Percentiles rank a stretch among this genome's conserved stretches.
phyloP scores from a whole-genome alignment of 1,284 basidiomycete genomes.

The Cystobasidium sp. region DNA sequence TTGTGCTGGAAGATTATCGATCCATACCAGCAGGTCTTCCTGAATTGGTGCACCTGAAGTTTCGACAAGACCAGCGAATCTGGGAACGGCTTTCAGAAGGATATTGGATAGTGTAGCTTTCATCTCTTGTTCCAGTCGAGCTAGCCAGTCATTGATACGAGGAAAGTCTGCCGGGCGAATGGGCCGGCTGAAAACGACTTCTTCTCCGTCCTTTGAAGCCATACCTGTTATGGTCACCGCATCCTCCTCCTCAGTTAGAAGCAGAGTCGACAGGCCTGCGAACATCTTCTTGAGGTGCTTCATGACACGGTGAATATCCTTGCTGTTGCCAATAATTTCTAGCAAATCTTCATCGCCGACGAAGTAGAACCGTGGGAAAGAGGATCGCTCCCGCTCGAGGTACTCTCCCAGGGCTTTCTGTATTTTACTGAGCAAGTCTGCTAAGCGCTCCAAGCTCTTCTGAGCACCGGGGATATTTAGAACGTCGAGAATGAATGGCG shows the following conservation, averaged over 20 bases:
- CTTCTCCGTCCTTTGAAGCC: constrained; percentile 92
- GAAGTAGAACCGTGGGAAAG: constrained; percentile 99
- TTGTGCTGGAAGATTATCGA: constrained; percentile 91
- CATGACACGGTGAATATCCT: constrained; percentile 95
- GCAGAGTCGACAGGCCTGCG: constrained; percentile 89
- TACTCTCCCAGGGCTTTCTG: constrained; percentile 99
- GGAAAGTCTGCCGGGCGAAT: constrained; percentile 89
- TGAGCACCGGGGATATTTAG: constrained; percentile 95
- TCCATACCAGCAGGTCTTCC: constrained; percentile 81
- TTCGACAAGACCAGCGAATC: constrained; percentile 82
- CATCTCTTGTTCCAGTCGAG: constrained; percentile 91
- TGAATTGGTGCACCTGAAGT: constrained; percentile 59
- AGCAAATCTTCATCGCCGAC: constrained; percentile 98
- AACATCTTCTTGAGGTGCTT: constrained; percentile 99
- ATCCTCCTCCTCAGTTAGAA: constrained; percentile 76
- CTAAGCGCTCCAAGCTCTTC: constrained; percentile 94
- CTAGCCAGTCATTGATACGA: constrained; percentile 99
- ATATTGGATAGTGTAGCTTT: constrained; percentile 83
- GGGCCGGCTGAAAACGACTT: constrained; percentile 79
- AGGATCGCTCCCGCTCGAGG: constrained; percentile 91
- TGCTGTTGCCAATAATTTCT: constrained; percentile 99
- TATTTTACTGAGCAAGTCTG: constrained; percentile 95
- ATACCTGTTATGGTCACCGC: constrained; percentile 84
- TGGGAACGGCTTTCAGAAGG: constrained; percentile 75
- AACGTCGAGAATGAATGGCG: constrained; percentile 94